Percentiles rank a stretch among this genome's conserved stretches.
Evolutionary conservation across 2,329 filamentous ascomycete genomes (phyloP).

Genomic region (Hypomyces perniciosus): DNA sequence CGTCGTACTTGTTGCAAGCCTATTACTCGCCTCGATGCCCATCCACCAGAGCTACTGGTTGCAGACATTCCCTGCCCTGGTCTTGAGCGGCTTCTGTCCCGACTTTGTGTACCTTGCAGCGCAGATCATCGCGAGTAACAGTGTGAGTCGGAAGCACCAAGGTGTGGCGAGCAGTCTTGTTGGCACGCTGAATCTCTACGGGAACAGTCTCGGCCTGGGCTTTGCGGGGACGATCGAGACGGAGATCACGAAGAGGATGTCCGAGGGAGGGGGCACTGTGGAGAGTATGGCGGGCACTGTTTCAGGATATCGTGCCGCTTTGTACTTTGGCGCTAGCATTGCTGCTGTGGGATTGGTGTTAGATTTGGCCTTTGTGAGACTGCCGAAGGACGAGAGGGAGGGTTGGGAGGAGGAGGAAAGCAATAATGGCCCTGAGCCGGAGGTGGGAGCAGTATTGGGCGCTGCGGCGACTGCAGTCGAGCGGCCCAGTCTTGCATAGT

Average conservation of each 20-base stretch:
- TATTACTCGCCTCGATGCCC: slow-evolving; percentile 36
- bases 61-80: slow-evolving; percentile 35
- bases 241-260: slow-evolving; percentile 12
- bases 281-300: slow-evolving; percentile 18
- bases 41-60: slow-evolving; percentile 35
- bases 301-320: slow-evolving; percentile 31
- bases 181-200: slow-evolving; percentile 32
- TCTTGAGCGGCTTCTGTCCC: slow-evolving; percentile 33
- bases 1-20: slow-evolving; percentile 16
- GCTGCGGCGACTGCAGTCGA: no score
- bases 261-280: background rate
- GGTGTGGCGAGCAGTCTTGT: slow-evolving; percentile 46
- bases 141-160: slow-evolving; percentile 41
- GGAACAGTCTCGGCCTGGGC: slow-evolving; percentile 26
- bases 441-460: no score
- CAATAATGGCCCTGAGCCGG: no score
- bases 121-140: slow-evolving; percentile 49
- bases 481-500: no score
- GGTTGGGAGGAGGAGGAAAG: slow-evolving; percentile 23
- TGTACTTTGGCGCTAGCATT: slow-evolving; percentile 35
- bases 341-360: slow-evolving; percentile 29
- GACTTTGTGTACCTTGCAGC: slow-evolving; percentile 46
- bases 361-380: slow-evolving; percentile 32
- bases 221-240: slow-evolving; percentile 31
- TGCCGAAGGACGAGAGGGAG: slow-evolving; percentile 34